Evolutionary conservation across 2,329 filamentous ascomycete genomes (phyloP), one percentile per base, ranked within the genome.

Genomic region (Penicillium digitatum): DNA sequence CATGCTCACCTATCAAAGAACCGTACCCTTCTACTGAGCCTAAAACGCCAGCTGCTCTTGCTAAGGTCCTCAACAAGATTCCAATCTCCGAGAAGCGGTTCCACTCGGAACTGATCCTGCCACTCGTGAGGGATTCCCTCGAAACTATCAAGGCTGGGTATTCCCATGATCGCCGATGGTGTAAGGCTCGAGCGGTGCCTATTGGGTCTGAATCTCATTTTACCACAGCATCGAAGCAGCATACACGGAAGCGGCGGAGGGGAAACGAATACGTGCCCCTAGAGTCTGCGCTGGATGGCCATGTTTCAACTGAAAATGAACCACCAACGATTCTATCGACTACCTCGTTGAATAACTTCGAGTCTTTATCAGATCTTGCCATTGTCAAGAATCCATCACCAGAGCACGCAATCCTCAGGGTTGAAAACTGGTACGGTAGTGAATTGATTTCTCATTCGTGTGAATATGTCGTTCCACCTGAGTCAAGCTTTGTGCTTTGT

Each of bases 21-120:
- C 82, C 83, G 2, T 84, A 79, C 59, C 66, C 67, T 24, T 72
- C 71, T 11, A 68, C 69, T 14, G 81, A 82, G 61, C 82, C 83
- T 10, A 84, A 81, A 61, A 72, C 74, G 12, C 71, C 72, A 5
- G 67, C 71, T 34, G 78, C 77, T 8, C 76, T 74, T 39, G 68
- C 65, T 12, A 75, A 71, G 26, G 63, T 80, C 8, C 62, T 77
- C 12, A 58, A 62, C 43, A 61, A 60, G 16, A 74, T 73, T n/a
- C 65, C 74, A 0, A 42, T 52, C 3, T 55, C 64, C 2, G 73
- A 76, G 43, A 66, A 60, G 29, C 60, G 53, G 5, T 71, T 71
- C 48, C 68, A 75, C 50, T 52, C 53, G 3, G 58, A 62, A 14
- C 43, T 59, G 20, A 62, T 71, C 29, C 48, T 56, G 44, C 67